phyloP scores from a whole-genome alignment of 345 rosid species.

The Microthlaspi erraticum region DNA sequence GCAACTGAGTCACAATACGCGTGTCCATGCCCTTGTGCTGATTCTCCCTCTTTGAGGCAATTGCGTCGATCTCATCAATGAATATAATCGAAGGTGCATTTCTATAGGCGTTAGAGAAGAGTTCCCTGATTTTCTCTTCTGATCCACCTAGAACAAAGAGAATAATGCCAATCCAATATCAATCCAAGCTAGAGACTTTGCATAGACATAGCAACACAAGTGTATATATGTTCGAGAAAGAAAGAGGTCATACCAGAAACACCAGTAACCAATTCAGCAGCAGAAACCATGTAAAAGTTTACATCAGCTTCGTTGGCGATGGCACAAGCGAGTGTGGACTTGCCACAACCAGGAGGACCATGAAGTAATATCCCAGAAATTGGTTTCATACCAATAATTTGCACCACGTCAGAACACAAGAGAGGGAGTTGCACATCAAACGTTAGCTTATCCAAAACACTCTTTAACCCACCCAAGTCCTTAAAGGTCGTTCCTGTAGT shows the following conservation, averaged over 20 bases:
- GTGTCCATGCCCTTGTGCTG: slow-evolving; percentile 69
- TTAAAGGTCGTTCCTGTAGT: slow-evolving; percentile 9
- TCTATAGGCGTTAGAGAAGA: slow-evolving; percentile 60
- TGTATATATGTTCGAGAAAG: background rate
- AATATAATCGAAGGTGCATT: slow-evolving; percentile 71
- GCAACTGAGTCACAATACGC: slow-evolving; percentile 65
- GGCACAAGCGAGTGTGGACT: slow-evolving; percentile 59
- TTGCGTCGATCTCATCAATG: slow-evolving; percentile 77
- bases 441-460: slow-evolving; percentile 48
- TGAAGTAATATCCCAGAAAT: slow-evolving; percentile 62
- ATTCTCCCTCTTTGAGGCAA: slow-evolving; percentile 68
- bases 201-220: background rate
- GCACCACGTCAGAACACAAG: slow-evolving; percentile 54
- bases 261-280: slow-evolving; percentile 63
- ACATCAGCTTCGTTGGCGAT: slow-evolving; percentile 67
- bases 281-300: slow-evolving; percentile 62
- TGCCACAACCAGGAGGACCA: slow-evolving; percentile 69
- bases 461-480: slow-evolving; percentile 26
- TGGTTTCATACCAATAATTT: slow-evolving; percentile 52
- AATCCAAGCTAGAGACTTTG: background rate
- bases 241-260: slow-evolving; percentile 42
- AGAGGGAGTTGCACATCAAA: slow-evolving; percentile 59
- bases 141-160: slow-evolving; percentile 47
- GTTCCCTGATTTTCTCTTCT: slow-evolving; percentile 69
- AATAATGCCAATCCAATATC: background rate